These are phyloP conservation scores for Suillus cothurnatus DNA, from an alignment of 768 basidiomycete species.

Conservation along the genomic window DNA sequence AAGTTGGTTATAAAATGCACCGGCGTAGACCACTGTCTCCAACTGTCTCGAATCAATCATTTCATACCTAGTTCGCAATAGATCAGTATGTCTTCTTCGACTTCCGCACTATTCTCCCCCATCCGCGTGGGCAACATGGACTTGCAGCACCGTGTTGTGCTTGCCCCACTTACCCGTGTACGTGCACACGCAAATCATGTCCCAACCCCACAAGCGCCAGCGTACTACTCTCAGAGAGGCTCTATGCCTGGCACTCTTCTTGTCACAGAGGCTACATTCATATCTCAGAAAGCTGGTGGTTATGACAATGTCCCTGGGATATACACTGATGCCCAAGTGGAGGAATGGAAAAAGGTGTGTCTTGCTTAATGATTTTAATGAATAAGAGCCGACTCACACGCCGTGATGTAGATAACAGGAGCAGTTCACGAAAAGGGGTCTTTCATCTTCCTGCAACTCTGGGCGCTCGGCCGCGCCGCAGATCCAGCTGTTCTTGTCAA, in stretches of 20 bases:
- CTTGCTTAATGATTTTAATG: neutral
- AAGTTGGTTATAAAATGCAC: neutral
- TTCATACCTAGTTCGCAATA: neutral
- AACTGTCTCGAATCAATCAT: neutral
- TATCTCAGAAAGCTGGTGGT: slow-evolving; percentile 53
- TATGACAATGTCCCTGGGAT: slow-evolving; percentile 59
- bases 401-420: slow-evolving; percentile 47
- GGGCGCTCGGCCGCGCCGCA: slow-evolving; percentile 55
- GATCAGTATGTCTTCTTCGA: neutral
- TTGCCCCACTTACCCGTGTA: slow-evolving; percentile 54
- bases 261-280: slow-evolving; percentile 59
- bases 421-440: slow-evolving; percentile 58
- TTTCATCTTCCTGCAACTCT: slow-evolving; percentile 50
- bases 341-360: slow-evolving; percentile 49
- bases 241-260: slow-evolving; percentile 52
- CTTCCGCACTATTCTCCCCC: slow-evolving; percentile 45
- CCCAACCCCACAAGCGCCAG: slow-evolving; percentile 37
- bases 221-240: slow-evolving; percentile 54
- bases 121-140: slow-evolving; percentile 43
- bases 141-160: slow-evolving; percentile 53
- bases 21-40: neutral
- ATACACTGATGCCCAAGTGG: slow-evolving; percentile 60
- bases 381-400: neutral
- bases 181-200: slow-evolving; percentile 40
- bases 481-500: slow-evolving; percentile 34